Conservation (phyloP, 371 early-diverging fungal species). For the Haplosporangium sp. region DNA sequence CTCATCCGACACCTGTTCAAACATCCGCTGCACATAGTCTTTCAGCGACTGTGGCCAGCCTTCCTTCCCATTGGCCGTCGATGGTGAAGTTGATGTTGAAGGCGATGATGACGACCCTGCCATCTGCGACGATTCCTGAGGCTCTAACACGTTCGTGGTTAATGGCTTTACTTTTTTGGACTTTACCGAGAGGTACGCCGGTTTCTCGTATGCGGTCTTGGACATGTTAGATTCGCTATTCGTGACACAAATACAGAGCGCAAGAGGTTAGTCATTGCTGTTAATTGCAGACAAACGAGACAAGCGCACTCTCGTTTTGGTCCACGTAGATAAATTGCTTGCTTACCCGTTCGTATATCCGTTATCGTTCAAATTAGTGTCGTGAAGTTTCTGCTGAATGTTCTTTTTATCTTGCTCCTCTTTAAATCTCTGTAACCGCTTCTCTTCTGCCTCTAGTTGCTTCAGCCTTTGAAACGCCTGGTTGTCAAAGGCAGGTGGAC, state of each 20-base stretch:
- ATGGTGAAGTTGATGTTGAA: no score
- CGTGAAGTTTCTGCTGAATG: slow-evolving; percentile 19
- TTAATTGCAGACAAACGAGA: neutral
- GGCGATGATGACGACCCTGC: no score
- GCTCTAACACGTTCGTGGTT: slow-evolving; percentile 43
- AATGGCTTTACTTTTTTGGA: slow-evolving; percentile 50
- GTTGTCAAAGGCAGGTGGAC: slow-evolving; percentile 33
- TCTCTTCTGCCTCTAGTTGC: slow-evolving; percentile 35
- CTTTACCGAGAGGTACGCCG: slow-evolving; percentile 53
- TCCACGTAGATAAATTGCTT: neutral
- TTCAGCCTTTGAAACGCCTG: slow-evolving; percentile 47
- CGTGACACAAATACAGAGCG: neutral
- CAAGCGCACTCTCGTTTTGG: no score
- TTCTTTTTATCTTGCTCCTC: slow-evolving; percentile 9
- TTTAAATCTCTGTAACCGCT: slow-evolving; percentile 5
- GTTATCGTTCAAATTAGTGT: slow-evolving; percentile 16
- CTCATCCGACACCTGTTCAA: slow-evolving; percentile 62
- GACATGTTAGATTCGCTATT: slow-evolving; percentile 21
- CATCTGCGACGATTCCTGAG: slow-evolving; percentile 30
- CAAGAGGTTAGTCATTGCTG: neutral
- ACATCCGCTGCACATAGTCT: slow-evolving; percentile 72
- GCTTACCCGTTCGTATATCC: slow-evolving; percentile 7
- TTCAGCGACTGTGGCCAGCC: slow-evolving; percentile 56
- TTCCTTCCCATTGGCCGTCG: slow-evolving; percentile 6
- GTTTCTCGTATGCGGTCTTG: slow-evolving; percentile 27